These are phyloP conservation scores for Ustilago hordei DNA, from an alignment of 1,284 basidiomycete species.

Conservation along the genomic window DNA sequence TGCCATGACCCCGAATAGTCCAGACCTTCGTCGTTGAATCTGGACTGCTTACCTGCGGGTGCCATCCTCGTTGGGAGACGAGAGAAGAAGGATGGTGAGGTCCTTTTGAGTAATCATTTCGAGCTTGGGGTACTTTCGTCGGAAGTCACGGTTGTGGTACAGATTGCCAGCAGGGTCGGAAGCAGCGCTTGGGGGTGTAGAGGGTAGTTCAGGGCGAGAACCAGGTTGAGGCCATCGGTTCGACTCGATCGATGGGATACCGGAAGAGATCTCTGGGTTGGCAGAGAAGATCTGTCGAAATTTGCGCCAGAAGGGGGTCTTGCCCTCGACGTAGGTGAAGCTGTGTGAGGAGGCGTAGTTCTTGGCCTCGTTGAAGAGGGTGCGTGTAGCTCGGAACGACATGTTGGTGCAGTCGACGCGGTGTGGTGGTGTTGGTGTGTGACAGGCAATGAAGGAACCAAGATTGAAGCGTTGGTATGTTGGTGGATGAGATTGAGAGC, in stretches of 20 bases:
- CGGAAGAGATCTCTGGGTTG: slow-evolving; percentile 90
- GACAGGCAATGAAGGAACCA: neutral
- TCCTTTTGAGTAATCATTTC: slow-evolving; percentile 68
- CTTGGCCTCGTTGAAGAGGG: slow-evolving; percentile 54
- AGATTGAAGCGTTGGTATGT: neutral
- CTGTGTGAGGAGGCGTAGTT: slow-evolving; percentile 60
- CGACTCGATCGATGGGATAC: slow-evolving; percentile 80
- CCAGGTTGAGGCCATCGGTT: slow-evolving; percentile 87
- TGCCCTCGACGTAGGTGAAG: slow-evolving; percentile 66
- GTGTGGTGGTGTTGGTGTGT: neutral
- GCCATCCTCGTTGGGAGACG: slow-evolving; percentile 76
- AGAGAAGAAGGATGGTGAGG: slow-evolving; percentile 80
- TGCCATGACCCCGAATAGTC: neutral
- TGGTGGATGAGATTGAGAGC: slow-evolving; percentile 4
- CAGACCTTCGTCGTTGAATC: neutral
- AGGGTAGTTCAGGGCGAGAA: slow-evolving; percentile 85
- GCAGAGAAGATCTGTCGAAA: slow-evolving; percentile 71
- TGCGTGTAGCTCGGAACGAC: slow-evolving; percentile 52
- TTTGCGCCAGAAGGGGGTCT: slow-evolving; percentile 69
- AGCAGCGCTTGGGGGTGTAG: slow-evolving; percentile 83
- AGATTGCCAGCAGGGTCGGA: slow-evolving; percentile 59
- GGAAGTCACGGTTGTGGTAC: slow-evolving; percentile 94
- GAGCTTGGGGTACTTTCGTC: slow-evolving; percentile 87
- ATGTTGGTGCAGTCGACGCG: slow-evolving; percentile 12
- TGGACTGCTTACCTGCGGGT: slow-evolving; percentile 60